Evolutionary conservation across 768 basidiomycete genomes (phyloP).

Genomic region (Pleurotus eryngii): DNA sequence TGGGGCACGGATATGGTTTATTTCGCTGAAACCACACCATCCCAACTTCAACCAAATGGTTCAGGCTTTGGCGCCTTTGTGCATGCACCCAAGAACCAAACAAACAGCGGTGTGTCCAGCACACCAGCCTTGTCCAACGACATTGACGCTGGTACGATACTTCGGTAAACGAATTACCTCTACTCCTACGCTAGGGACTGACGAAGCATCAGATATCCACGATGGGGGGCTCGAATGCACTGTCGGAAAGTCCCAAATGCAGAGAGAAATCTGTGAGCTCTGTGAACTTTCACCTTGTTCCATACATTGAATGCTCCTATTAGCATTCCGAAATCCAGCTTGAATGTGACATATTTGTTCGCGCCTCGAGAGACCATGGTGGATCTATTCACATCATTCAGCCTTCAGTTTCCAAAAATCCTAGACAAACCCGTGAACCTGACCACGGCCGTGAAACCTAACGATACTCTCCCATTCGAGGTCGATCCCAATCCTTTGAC

Average conservation of each 20-base stretch:
- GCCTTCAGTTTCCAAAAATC: conserved; percentile 24
- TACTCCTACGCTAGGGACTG: background rate
- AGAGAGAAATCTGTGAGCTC: conserved; percentile 26
- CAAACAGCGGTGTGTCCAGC: background rate
- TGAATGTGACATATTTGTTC: conserved; percentile 29
- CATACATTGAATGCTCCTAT: background rate
- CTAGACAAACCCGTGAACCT: conserved; percentile 12
- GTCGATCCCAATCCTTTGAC: conserved; percentile 20
- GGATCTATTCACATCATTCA: conserved; percentile 29
- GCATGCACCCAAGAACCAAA: conserved; percentile 3
- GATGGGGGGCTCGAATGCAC: conserved; percentile 38
- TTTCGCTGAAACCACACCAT: conserved; percentile 31
- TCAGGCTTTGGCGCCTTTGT: conserved; percentile 36
- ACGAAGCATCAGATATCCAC: conserved; percentile 26
- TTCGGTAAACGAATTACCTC: conserved; percentile 18
- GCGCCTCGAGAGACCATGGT: conserved; percentile 29
- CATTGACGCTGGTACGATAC: conserved; percentile 24
- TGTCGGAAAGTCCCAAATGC: conserved; percentile 32
- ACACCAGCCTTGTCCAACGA: background rate
- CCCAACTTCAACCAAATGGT: conserved; percentile 31
- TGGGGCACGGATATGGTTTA: conserved; percentile 31
- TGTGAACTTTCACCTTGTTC: background rate
- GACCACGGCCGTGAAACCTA: background rate
- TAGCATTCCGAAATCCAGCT: conserved; percentile 20
- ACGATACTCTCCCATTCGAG: background rate